Base-by-base conservation (phyloP, 257 asterid species). In the Fraxinus excelsior region DNA sequence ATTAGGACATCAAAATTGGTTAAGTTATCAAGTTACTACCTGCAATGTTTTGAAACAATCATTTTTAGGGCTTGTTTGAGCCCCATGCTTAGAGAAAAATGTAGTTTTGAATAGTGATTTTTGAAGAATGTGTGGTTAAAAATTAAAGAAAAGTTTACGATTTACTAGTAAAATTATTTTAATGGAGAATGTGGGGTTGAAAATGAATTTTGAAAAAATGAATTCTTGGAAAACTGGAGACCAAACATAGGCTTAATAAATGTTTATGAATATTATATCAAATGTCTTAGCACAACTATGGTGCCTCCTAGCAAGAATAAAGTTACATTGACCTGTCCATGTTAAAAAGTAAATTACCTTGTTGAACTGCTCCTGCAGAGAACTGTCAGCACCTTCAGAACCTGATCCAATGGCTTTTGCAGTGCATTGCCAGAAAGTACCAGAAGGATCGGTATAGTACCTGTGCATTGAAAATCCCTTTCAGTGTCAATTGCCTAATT, bases 331-430 rank as follows among this genome's bases (percentile, higher is more conserved):
- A 51, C 62, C 2, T 74, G 31, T 26, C 56, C 1, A 2, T 1
- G 42, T 66, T 21, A 66, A 12, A 37, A 64, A 29, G 49, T 4
- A 0, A 7, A 19, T 53, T 86, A 92, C 98, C 94, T 92, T 87
- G 84, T 88, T 91, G 71, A 71, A 94, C 80, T 92, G 99, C 97
- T 94, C 99, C 77, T 92, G 99, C 91, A 94, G 81, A 73, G 99
- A 91, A 90, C 99, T 94, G 82, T 94, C 99, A 72, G 99, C 99
- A 32, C 99, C 99, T 91, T 92, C 97, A 1, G 97, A 94, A 70
- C 97, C 96, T 19, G 97, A 92, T 18, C 97, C 98, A 71, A 94
- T 94, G 77, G 98, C 97, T 78, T 94, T 94, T 66, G 97, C 97
- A 82, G 91, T 92, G 81, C 97, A 94, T 83, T 92, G 97, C 97